These are phyloP conservation scores for Ilex paraguariensis DNA, from an alignment of 305 asterid genomes.

Conservation along the genomic window DNA sequence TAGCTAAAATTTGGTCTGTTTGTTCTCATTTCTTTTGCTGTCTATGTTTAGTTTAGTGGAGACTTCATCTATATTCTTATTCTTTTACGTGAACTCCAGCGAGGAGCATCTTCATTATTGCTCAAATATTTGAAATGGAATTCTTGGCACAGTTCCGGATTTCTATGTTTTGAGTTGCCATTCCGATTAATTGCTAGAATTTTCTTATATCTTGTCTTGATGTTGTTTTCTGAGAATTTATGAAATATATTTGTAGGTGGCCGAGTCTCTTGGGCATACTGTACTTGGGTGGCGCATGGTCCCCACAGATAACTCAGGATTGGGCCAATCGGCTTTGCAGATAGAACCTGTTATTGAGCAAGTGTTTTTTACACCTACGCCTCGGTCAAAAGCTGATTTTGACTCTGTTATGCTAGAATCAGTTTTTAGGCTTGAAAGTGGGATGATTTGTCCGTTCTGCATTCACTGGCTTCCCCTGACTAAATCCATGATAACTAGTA, in stretches of 20 bases:
- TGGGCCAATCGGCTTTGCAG: slow-evolving; percentile 93
- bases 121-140: too few species aligned
- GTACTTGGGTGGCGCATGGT: slow-evolving; percentile 96
- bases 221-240: slow-evolving; percentile 2
- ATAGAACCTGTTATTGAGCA: slow-evolving; percentile 97
- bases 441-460: too few species aligned
- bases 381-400: slow-evolving; percentile 74
- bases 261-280: slow-evolving; percentile 96
- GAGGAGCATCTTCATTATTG: too few species aligned
- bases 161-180: too few species aligned
- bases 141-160: too few species aligned
- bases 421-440: background rate
- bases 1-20: slow-evolving; percentile 3
- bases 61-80: background rate
- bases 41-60: background rate
- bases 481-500: too few species aligned
- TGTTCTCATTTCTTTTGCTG: background rate
- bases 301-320: slow-evolving; percentile 84
- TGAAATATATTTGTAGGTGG: slow-evolving; percentile 45
- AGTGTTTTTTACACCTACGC: slow-evolving; percentile 88
- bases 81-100: background rate
- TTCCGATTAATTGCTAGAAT: background rate
- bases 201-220: slow-evolving; percentile 5
- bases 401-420: slow-evolving; percentile 21
- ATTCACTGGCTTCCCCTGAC: too few species aligned